Evolutionary conservation across 1,284 basidiomycete genomes (phyloP), one percentile per base, ranked within the genome.

Genomic region (Cryptococcus deneoformans): DNA sequence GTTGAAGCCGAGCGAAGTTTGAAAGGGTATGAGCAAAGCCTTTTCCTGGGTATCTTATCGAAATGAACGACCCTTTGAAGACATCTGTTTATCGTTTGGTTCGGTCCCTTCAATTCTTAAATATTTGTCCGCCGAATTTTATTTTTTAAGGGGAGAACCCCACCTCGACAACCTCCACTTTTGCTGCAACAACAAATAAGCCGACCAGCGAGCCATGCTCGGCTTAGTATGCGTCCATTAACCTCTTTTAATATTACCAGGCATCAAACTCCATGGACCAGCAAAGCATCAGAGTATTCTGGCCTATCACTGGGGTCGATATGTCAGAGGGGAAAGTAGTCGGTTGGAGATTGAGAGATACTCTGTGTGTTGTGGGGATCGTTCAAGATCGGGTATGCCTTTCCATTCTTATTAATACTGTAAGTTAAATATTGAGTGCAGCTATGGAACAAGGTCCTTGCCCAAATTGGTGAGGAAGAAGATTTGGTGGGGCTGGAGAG

Each of bases 221-320:
- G 35, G 6, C 42, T 20, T 20, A 20, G 16, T 46, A 5, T 35
- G 11, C 43, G n/a, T 46, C 39, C 5, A 29, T 29, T 3, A 29
- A 29, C 29, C 29, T 36, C 34, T 38, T 12, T 44, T 45, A 6
- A 12, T 43, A 7, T 46, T 34, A 45, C 9, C 40, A 43, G 42
- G 12, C 53, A 24, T 29, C 38, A 29, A 29, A 29, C 29, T 29
- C 29, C 29, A 29, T 29, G 29, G 29, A 5, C 29, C 3, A 29
- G 29, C 29, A 29, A 29, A 36, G 42, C n/a, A 65, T 66, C 63
- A 60, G 53, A 36, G 60, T 75, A 3, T 68, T 69, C 57, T 75
- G 73, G 73, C 71, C 73, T 0, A 65, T 38, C 5, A 50, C 43
- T 1, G 61, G 66, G 0, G 20, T 68, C 1, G 12, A 8, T 5